These are phyloP conservation scores for Harringtonia lauricola DNA, from an alignment of 2,329 filamentous ascomycete genomes.

Conservation along the genomic window DNA sequence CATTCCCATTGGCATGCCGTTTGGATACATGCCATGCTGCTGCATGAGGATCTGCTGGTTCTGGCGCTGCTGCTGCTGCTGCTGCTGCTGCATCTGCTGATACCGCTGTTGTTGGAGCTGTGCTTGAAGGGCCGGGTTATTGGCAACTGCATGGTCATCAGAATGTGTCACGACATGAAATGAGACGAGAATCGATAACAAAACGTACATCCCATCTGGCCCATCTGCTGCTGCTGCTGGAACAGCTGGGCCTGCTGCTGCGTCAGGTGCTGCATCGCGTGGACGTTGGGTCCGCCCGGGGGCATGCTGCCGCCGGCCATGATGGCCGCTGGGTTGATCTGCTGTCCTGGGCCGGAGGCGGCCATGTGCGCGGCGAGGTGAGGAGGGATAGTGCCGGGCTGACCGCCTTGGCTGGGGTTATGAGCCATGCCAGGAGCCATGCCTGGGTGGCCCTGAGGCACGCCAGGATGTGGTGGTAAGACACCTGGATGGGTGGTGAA, in stretches of 20 bases:
- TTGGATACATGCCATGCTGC: slow-evolving; percentile 39
- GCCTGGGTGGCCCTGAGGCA: slow-evolving; percentile 49
- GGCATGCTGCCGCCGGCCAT: slow-evolving; percentile 59
- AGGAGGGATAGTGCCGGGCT: slow-evolving; percentile 53
- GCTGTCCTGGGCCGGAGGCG: slow-evolving; percentile 59
- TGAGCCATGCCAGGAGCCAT: slow-evolving; percentile 53
- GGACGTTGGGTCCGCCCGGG: slow-evolving; percentile 53
- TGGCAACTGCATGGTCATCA: slow-evolving; percentile 11
- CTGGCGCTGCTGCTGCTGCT: slow-evolving; percentile 45
- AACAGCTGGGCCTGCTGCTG: slow-evolving; percentile 48
- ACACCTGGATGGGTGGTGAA: slow-evolving; percentile 57
- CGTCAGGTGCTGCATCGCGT: slow-evolving; percentile 62
- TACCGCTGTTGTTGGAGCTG: slow-evolving; percentile 43
- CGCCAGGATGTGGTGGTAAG: slow-evolving; percentile 61
- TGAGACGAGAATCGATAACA: neutral
- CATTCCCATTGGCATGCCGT: slow-evolving; percentile 43
- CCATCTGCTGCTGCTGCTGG: slow-evolving; percentile 40
- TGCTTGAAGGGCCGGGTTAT: slow-evolving; percentile 23
- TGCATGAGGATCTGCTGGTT: slow-evolving; percentile 40
- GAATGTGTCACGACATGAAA: neutral
- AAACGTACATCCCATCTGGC: slow-evolving; percentile 23
- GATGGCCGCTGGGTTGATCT: slow-evolving; percentile 62
- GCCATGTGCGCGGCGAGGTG: slow-evolving; percentile 57
- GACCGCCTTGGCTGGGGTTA: slow-evolving; percentile 58
- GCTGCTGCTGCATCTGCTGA: slow-evolving; percentile 39